phyloP scores from a whole-genome alignment of 805 yeast genomes.

The Lachancea sp. region DNA sequence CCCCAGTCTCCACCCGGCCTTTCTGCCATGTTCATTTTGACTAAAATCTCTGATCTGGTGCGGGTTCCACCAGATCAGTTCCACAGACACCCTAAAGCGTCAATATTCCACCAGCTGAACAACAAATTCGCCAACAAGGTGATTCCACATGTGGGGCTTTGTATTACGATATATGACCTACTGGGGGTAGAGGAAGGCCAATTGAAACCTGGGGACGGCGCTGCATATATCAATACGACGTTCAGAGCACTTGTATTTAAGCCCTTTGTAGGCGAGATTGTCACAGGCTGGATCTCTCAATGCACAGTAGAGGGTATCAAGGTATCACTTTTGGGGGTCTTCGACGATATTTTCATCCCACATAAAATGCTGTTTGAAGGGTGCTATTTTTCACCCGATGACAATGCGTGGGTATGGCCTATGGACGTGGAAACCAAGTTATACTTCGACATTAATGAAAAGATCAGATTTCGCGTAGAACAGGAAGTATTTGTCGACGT shows the following conservation, averaged over 20 bases:
- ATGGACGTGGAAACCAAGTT: slow-evolving; percentile 63
- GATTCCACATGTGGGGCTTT: slow-evolving; percentile 77
- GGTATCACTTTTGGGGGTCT: slow-evolving; percentile 61
- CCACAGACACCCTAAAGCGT: slow-evolving; percentile 60
- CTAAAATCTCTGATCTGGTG: slow-evolving; percentile 75
- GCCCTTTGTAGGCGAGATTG: slow-evolving; percentile 89
- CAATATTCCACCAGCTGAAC: slow-evolving; percentile 75
- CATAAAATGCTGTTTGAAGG: slow-evolving; percentile 73
- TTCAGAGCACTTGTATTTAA: slow-evolving; percentile 79
- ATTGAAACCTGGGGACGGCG: slow-evolving; percentile 92
- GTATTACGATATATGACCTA: slow-evolving; percentile 79
- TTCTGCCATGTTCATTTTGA: slow-evolving; percentile 68
- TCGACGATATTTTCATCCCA: slow-evolving; percentile 89
- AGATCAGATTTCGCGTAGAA: slow-evolving; percentile 85
- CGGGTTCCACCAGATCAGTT: slow-evolving; percentile 85
- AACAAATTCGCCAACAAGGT: slow-evolving; percentile 82
- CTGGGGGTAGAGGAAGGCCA: slow-evolving; percentile 80
- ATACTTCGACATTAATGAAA: slow-evolving; percentile 85
- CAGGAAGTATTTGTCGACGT: slow-evolving; percentile 79
- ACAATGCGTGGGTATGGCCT: slow-evolving; percentile 95
- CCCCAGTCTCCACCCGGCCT: neutral
- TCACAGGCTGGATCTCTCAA: slow-evolving; percentile 89
- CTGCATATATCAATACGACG: slow-evolving; percentile 65
- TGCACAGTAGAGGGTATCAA: slow-evolving; percentile 85
- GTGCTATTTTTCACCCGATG: slow-evolving; percentile 58